These are phyloP conservation scores for Kuraishia capsulata DNA, from an alignment of 805 yeast species.

Conservation along the genomic window DNA sequence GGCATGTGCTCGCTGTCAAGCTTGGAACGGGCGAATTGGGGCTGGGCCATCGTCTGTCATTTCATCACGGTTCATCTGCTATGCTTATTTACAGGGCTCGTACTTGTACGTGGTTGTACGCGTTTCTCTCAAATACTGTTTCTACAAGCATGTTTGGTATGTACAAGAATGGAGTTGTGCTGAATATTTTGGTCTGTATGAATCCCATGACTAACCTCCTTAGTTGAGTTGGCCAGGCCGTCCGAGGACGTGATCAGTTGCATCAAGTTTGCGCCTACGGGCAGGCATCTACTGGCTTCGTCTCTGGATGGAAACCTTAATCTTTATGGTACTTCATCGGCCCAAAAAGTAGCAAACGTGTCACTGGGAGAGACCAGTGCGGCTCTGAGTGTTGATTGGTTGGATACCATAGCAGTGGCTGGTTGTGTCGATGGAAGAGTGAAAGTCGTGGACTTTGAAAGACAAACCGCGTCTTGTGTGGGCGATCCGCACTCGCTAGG, in stretches of 20 bases:
- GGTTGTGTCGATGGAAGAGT: slow-evolving; percentile 52
- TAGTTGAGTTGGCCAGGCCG: too few species aligned
- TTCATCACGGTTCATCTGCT: too few species aligned
- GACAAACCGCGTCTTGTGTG: slow-evolving; percentile 17
- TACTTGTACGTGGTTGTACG: too few species aligned
- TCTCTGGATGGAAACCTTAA: slow-evolving; percentile 1
- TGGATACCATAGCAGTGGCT: background rate
- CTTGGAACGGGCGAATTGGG: too few species aligned
- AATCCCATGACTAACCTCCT: too few species aligned
- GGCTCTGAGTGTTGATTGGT: slow-evolving; percentile 1
- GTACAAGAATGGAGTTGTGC: too few species aligned
- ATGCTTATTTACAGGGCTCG: too few species aligned
- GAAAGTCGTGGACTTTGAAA: slow-evolving; percentile 40
- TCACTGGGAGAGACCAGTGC: background rate
- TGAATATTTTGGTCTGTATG: too few species aligned
- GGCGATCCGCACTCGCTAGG: slow-evolving; percentile 29
- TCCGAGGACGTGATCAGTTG: slow-evolving; percentile 1
- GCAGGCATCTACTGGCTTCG: background rate
- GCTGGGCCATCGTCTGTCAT: too few species aligned
- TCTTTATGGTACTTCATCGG: background rate
- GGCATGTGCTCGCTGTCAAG: too few species aligned
- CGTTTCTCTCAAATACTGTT: too few species aligned
- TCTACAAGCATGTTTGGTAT: too few species aligned
- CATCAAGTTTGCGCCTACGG: background rate
- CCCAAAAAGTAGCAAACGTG: background rate